Evolutionary conservation across 768 basidiomycete genomes (phyloP).

Genomic region (Lentinula guzmanii): DNA sequence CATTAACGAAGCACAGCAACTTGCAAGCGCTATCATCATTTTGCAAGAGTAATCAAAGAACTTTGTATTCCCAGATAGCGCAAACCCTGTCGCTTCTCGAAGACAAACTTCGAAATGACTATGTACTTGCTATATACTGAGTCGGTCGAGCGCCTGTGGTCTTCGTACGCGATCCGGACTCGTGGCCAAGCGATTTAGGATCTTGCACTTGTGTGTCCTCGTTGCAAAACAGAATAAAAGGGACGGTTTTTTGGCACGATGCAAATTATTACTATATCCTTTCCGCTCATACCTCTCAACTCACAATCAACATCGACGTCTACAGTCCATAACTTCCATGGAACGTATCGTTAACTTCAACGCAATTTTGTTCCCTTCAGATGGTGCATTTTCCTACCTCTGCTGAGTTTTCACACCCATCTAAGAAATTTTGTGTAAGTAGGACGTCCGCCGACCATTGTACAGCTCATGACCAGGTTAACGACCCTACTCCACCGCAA

Average conservation of each 20-base stretch:
- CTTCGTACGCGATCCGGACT: not conserved
- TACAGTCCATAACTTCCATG: conserved; percentile 29
- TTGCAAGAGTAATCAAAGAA: not conserved
- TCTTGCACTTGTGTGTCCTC: not conserved
- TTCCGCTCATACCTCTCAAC: not conserved
- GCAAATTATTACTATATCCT: not conserved
- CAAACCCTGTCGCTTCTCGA: not conserved
- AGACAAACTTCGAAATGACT: not conserved
- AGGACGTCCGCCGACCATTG: conserved; percentile 68
- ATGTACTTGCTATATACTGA: not conserved
- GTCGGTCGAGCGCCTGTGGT: not conserved
- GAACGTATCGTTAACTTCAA: conserved; percentile 59
- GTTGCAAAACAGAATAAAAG: not conserved
- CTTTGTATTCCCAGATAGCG: not conserved
- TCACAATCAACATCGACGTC: not conserved
- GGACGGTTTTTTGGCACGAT: not conserved
- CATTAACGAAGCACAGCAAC: not conserved
- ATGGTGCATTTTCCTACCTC: conserved; percentile 27
- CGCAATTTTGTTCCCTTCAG: conserved; percentile 73
- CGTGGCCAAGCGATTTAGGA: not conserved
- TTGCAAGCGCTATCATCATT: not conserved
- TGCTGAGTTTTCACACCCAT: conserved; percentile 7
- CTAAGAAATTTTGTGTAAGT: not conserved
- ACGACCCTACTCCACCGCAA: not conserved
- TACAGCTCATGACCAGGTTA: conserved; percentile 72